Conservation (phyloP, 768 basidiomycete species). For the Termitomyces sp. region DNA sequence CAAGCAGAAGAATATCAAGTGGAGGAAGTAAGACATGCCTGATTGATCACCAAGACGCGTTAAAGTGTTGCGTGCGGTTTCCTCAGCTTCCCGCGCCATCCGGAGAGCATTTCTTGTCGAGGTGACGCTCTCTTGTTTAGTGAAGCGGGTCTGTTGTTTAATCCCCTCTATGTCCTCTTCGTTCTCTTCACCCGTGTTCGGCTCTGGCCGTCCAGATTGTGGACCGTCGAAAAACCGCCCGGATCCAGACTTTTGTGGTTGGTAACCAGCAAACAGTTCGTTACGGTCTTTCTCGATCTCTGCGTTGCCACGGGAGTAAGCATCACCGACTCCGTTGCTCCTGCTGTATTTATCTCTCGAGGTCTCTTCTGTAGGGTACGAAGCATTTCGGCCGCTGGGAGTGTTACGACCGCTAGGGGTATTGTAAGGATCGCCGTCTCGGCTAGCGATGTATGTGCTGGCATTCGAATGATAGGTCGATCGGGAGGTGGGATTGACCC, state of each 20-base stretch:
- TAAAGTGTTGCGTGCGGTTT: slow-evolving; percentile 85
- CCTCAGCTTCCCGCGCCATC: slow-evolving; percentile 93
- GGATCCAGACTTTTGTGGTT: slow-evolving; percentile 50
- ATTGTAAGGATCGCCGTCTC: slow-evolving; percentile 49
- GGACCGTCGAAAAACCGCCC: slow-evolving; percentile 71
- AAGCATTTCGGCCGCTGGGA: slow-evolving; percentile 15
- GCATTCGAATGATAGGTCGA: slow-evolving; percentile 46
- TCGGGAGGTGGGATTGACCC: slow-evolving; percentile 25
- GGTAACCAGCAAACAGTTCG: slow-evolving; percentile 73
- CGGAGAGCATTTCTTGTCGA: slow-evolving; percentile 90
- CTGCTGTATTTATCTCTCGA: slow-evolving; percentile 43
- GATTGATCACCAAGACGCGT: slow-evolving; percentile 87
- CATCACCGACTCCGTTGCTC: slow-evolving; percentile 51
- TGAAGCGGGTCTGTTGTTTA: slow-evolving; percentile 81
- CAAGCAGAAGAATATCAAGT: neutral
- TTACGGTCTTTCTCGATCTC: slow-evolving; percentile 61
- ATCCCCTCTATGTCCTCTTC: slow-evolving; percentile 93
- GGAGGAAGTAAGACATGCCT: slow-evolving; percentile 43
- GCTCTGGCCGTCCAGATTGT: slow-evolving; percentile 29
- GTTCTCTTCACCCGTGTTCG: slow-evolving; percentile 61
- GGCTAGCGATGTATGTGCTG: slow-evolving; percentile 61
- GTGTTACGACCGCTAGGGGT: slow-evolving; percentile 43
- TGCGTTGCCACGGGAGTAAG: slow-evolving; percentile 58
- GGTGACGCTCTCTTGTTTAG: slow-evolving; percentile 89
- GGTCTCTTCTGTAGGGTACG: slow-evolving; percentile 14